phyloP scores from a whole-genome alignment of 768 basidiomycete genomes.

The Strobilomyces dryophilus region DNA sequence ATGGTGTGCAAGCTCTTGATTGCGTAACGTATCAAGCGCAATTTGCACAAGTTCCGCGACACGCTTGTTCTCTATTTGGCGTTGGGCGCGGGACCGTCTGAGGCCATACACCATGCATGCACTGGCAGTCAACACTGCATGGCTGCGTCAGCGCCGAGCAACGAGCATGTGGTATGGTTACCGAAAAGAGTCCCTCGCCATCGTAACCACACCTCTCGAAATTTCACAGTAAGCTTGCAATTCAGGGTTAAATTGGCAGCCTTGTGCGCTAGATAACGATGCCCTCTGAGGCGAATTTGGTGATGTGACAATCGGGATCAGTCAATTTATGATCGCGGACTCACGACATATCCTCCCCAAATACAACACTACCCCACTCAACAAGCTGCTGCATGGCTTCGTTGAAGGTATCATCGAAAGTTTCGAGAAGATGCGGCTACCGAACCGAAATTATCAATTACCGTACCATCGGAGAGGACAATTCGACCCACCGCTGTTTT shows the following conservation, averaged over 20 bases:
- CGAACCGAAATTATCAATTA: conserved; percentile 19
- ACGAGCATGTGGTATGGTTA: conserved; percentile 30
- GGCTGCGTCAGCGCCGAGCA: conserved; percentile 14
- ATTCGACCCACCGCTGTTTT: conserved; percentile 48
- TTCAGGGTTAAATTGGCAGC: conserved; percentile 62
- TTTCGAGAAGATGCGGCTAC: conserved; percentile 52
- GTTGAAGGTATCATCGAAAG: conserved; percentile 71
- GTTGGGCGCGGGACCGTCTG: conserved; percentile 40
- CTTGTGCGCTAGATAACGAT: conserved; percentile 72
- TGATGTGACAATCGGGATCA: conserved; percentile 22
- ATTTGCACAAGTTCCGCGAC: conserved; percentile 73
- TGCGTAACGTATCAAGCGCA: conserved; percentile 73
- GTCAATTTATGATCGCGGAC: conserved; percentile 32
- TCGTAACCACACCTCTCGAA: conserved; percentile 61
- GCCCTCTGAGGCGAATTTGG: conserved; percentile 45
- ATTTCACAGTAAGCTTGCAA: conserved; percentile 63
- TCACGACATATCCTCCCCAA: conserved; percentile 61
- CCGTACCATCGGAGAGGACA: conserved; percentile 7
- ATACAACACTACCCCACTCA: conserved; percentile 68
- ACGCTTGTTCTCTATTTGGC: conserved; percentile 56
- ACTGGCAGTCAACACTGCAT: conserved; percentile 28
- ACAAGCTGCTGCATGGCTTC: conserved; percentile 76
- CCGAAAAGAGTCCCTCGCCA: conserved; percentile 65
- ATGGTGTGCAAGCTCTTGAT: conserved; percentile 80
- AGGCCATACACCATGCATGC: conserved; percentile 15